Evolutionary conservation across 2,329 filamentous ascomycete genomes (phyloP).

Genomic region (Penicillium sp.): DNA sequence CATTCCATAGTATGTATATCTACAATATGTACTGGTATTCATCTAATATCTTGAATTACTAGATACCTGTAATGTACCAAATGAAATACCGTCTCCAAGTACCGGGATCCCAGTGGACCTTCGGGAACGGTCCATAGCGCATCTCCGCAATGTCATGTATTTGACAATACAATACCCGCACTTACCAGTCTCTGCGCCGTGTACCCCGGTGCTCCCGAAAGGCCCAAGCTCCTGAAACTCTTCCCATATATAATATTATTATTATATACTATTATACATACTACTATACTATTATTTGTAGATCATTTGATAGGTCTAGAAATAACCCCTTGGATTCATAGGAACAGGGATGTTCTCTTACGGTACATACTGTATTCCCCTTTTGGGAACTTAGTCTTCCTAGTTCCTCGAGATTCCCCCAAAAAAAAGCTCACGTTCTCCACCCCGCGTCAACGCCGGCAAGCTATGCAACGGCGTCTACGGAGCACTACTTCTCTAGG

Average conservation of each 20-base stretch:
- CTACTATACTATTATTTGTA: neutral
- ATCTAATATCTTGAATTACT: neutral
- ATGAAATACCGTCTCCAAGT: conserved; percentile 17
- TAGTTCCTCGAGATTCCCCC: neutral
- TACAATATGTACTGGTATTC: neutral
- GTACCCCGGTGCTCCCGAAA: conserved; percentile 7
- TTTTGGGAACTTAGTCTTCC: neutral
- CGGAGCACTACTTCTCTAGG: neutral
- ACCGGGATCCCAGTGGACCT: conserved; percentile 21
- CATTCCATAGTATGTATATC: too few relatives aligned
- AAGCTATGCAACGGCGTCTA: conserved; percentile 8
- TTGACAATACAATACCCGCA: conserved; percentile 1
- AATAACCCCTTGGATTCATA: neutral
- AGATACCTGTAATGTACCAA: neutral
- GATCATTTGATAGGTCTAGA: conserved; percentile 13
- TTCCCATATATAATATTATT: too few relatives aligned
- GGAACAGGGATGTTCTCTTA: neutral
- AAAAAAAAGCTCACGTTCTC: neutral
- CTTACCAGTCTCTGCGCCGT: conserved; percentile 6
- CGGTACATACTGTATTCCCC: neutral
- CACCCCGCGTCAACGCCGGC: conserved; percentile 6
- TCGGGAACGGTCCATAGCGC: conserved; percentile 18
- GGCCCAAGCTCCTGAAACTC: conserved; percentile 10
- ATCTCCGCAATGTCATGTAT: conserved; percentile 17
- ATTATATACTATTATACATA: too few relatives aligned